phyloP scores from a whole-genome alignment of 371 early-diverging fungal genomes.

The Rhizopus microsporus region DNA sequence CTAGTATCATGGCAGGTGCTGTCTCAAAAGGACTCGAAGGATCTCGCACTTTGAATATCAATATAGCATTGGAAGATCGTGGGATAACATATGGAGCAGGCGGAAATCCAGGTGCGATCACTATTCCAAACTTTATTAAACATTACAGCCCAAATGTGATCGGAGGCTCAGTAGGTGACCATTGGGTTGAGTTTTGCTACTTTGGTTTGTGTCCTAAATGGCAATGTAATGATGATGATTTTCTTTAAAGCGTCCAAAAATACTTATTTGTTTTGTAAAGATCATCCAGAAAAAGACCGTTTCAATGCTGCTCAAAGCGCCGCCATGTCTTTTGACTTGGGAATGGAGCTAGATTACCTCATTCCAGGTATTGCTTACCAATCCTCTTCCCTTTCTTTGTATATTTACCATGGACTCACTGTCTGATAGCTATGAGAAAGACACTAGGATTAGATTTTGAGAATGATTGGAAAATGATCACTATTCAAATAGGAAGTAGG shows the following conservation, averaged over 20 bases:
- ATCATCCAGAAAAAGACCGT: slow-evolving; percentile 18
- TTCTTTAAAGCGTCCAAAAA: not conserved
- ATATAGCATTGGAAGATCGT: slow-evolving; percentile 21
- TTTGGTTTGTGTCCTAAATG: slow-evolving; percentile 2
- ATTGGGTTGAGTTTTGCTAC: slow-evolving; percentile 25
- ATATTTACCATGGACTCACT: slow-evolving; percentile 14
- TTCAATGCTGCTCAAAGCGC: slow-evolving; percentile 40
- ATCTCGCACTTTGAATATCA: not conserved
- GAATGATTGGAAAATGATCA: slow-evolving; percentile 40
- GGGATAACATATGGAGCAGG: slow-evolving; percentile 40
- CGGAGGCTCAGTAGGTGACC: slow-evolving; percentile 33
- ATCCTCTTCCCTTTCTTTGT: too few species aligned
- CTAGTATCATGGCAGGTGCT: slow-evolving; percentile 34
- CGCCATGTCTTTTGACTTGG: slow-evolving; percentile 28
- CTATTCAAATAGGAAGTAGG: slow-evolving; percentile 35
- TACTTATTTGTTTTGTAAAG: slow-evolving; percentile 5
- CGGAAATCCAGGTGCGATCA: slow-evolving; percentile 35
- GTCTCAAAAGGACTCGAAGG: slow-evolving; percentile 4
- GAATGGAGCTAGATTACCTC: slow-evolving; percentile 31
- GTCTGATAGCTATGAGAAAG: not conserved
- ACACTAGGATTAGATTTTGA: slow-evolving; percentile 10
- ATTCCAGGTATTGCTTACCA: not conserved
- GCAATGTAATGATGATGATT: not conserved
- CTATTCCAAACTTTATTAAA: slow-evolving; percentile 35
- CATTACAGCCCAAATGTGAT: slow-evolving; percentile 26